Percentiles rank a stretch among this genome's conserved stretches.
phyloP scores from a whole-genome alignment of 805 yeast species.

The Monosporozyma siamensis region DNA sequence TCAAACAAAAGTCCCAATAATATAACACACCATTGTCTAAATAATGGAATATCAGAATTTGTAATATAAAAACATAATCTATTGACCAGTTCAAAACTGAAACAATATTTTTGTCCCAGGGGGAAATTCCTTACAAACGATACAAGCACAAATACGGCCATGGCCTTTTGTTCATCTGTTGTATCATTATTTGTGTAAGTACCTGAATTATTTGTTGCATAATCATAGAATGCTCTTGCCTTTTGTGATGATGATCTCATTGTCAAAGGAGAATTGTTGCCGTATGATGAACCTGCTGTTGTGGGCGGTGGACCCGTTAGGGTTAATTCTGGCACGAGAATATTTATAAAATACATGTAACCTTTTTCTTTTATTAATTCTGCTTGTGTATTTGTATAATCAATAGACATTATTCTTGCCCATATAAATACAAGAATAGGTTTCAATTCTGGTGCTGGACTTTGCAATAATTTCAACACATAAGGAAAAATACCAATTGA shows the following conservation, averaged over 20 bases:
- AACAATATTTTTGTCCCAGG: slow-evolving; percentile 71
- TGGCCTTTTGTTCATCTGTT: slow-evolving; percentile 82
- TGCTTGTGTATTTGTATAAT: slow-evolving; percentile 79
- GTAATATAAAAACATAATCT: slow-evolving; percentile 59
- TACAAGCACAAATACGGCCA: slow-evolving; percentile 86
- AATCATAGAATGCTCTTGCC: neutral
- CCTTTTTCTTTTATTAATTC: slow-evolving; percentile 90
- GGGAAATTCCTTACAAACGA: slow-evolving; percentile 74
- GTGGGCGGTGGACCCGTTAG: slow-evolving; percentile 9
- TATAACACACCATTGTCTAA: slow-evolving; percentile 88
- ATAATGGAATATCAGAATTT: slow-evolving; percentile 69
- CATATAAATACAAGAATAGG: slow-evolving; percentile 93
- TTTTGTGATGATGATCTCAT: slow-evolving; percentile 12
- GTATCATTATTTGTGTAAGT: slow-evolving; percentile 22
- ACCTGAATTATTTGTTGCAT: slow-evolving; percentile 2
- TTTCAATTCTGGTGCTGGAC: slow-evolving; percentile 90
- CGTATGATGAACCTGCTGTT: slow-evolving; percentile 13
- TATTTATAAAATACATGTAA: slow-evolving; percentile 74
- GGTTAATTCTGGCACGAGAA: slow-evolving; percentile 44
- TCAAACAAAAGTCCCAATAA: slow-evolving; percentile 70
- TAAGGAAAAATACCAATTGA: slow-evolving; percentile 96
- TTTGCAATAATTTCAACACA: slow-evolving; percentile 77
- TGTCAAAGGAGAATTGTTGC: slow-evolving; percentile 15
- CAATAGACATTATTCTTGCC: slow-evolving; percentile 97
- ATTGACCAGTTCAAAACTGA: slow-evolving; percentile 59